Evolutionary conservation across 176 grass and related monocot genomes (phyloP).

Genomic region (Oryza brachyantha): DNA sequence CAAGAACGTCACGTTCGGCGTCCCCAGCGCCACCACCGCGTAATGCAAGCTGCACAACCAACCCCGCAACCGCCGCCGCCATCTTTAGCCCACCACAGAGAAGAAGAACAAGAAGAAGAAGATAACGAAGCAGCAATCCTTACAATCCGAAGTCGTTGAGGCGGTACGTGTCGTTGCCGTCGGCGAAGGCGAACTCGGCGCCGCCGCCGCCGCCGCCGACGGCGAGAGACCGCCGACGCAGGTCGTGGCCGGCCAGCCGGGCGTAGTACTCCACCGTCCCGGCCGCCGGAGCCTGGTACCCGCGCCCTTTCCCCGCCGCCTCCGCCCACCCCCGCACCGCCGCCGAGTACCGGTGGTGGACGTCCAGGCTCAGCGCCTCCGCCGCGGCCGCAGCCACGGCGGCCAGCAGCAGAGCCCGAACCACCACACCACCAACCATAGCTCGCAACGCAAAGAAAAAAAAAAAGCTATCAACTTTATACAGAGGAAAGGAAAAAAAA

Average conservation of each 20-base stretch:
- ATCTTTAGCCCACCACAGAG: slow-evolving; percentile 26
- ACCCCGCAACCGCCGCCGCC: slow-evolving; percentile 32
- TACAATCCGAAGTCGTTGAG: slow-evolving; percentile 71
- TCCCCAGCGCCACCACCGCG: slow-evolving; percentile 64
- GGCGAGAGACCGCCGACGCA: slow-evolving; percentile 54
- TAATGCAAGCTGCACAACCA: slow-evolving; percentile 68
- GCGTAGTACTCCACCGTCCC: slow-evolving; percentile 71
- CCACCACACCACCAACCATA: background rate
- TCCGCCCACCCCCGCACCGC: slow-evolving; percentile 60
- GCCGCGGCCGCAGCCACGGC: slow-evolving; percentile 1
- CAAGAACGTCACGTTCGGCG: slow-evolving; percentile 79
- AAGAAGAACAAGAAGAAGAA: no score
- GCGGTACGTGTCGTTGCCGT: slow-evolving; percentile 59
- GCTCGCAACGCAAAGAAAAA: background rate
- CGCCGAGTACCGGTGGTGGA: slow-evolving; percentile 86
- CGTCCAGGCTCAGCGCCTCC: slow-evolving; percentile 55
- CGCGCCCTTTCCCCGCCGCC: background rate
- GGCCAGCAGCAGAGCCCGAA: slow-evolving; percentile 29
- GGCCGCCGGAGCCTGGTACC: slow-evolving; percentile 32
- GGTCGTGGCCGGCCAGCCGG: slow-evolving; percentile 64
- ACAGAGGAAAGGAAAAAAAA: background rate
- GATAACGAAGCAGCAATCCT: no score
- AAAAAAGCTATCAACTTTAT: slow-evolving; percentile 6
- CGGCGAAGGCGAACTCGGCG: slow-evolving; percentile 47
- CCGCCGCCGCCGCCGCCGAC: no score